Conservation (phyloP, 1,284 basidiomycete species). For the Ceratobasidium sp. region DNA sequence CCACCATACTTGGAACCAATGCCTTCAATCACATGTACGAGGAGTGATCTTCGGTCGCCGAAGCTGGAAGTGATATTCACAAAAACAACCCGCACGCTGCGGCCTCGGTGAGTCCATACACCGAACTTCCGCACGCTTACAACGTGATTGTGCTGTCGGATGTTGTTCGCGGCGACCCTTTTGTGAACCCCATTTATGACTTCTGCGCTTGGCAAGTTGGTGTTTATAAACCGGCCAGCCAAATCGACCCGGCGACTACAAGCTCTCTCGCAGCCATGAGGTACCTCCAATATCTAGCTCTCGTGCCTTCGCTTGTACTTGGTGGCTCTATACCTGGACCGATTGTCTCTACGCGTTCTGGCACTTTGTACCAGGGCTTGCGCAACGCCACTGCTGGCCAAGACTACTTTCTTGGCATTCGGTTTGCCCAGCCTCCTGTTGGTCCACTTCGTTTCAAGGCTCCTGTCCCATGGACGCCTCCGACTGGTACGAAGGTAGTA, state of each 20-base stretch:
- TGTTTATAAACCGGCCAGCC: background rate
- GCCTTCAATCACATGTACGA: too few relatives aligned
- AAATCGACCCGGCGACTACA: background rate
- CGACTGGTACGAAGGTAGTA: background rate
- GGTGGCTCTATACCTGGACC: background rate
- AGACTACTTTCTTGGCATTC: constrained; percentile 48
- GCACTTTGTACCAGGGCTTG: constrained; percentile 18
- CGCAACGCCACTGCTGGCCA: constrained; percentile 33
- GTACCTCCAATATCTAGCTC: background rate
- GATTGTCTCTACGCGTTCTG: background rate
- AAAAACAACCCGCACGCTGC: too few relatives aligned
- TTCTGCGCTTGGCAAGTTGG: background rate
- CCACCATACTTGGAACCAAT: too few relatives aligned
- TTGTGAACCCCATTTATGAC: background rate
- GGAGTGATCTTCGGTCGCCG: too few relatives aligned
- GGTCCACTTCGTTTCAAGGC: constrained; percentile 37
- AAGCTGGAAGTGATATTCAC: too few relatives aligned
- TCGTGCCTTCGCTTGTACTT: background rate
- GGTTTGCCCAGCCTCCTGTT: constrained; percentile 44
- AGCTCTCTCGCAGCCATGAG: background rate
- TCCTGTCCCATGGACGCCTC: constrained; percentile 4
- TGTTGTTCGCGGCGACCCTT: too few relatives aligned
- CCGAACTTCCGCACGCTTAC: too few relatives aligned
- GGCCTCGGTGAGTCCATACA: too few relatives aligned
- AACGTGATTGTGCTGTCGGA: too few relatives aligned